Evolutionary conservation across 2,329 filamentous ascomycete genomes (phyloP), one percentile per base, ranked within the genome.

Genomic region (Xylaria polymorpha): DNA sequence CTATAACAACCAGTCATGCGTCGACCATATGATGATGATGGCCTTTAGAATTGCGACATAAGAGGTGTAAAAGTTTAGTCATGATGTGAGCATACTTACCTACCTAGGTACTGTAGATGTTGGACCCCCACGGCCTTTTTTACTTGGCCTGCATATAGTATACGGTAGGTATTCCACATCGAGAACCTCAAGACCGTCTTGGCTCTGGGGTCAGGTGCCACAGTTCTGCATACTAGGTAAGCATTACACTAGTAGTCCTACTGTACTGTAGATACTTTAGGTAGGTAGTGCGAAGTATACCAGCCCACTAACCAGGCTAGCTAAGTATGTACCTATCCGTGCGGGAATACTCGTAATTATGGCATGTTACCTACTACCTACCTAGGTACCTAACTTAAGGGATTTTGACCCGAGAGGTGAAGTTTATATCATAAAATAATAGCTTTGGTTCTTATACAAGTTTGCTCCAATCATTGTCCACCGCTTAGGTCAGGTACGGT

Each of bases 141-240:
- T 14, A 7, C 20, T 14, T 22, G 7, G 4, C 12, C 1, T 48
- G 12, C 7, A 10, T 37, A 15, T 15, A 44, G 41, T n/a, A 44
- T 14, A 44, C 18, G 15, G 43, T 20, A 3, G 15, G 43, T 20
- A 3, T 53, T 10, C 7, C 20, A 35, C 50, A 35, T 53, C 29
- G 50, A 53, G 29, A 53, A 20, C 6, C 4, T 37, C 12, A 6
- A 9, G 51, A 35, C 10, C 41, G 20, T 57, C 53, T 58, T 58
- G 55, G 55, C 55, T 58, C 55, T 58, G 12, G 35, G 55, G 55
- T 58, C 55, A 43, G 55, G 55, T 58, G 55, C 37, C 20, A n/a
- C 37, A 29, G 14, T 25, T 56, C 53, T 56, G 53, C 53, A 39
- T 18, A n/a, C n/a, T n/a, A n/a, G n/a, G n/a, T n/a, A 22, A 35